Base-by-base conservation (phyloP, 345 rosid genomes). In the Linum tenue region DNA sequence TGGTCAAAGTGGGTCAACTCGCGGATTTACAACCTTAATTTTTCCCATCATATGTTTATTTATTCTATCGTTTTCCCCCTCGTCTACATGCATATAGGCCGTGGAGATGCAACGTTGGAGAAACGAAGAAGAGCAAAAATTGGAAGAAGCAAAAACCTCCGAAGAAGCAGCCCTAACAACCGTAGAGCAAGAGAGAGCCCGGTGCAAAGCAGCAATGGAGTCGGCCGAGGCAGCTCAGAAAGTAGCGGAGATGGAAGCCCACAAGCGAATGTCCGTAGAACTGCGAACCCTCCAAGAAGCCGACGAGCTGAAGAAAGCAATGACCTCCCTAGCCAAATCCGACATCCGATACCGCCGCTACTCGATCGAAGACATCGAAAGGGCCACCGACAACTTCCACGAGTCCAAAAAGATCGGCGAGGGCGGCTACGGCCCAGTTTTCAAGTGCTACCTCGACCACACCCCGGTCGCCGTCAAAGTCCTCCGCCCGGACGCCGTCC, bases 361-460 rank as follows among this genome's bases (percentile, higher is more conserved):
- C 74, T 67, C 59, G 2, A 85, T 85, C 10, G 91, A 87, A 31
- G 97, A 90, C 75, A 83, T 94, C 60, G 96, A 94, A 76, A 62
- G 67, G 60, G 97, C 96, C 15, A 94, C 99, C 5, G 76, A 83
- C 37, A 68, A 41, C 76, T 94, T 94, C 36, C 37, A 78, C 3
- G 58, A 56, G 15, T 72, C 83, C 38, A 76, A 65, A 68, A 86
- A 85, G 81, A 84, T 94, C 5, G 97, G 97, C 0, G 97, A 90
- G 83, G 99, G 99, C 44, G 99, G 99, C 37, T 90, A 94, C 64
- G 99, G 99, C 40, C 95, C 97, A 0, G 99, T 94, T 39, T 94
- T 61, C 60, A 85, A 78, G 79, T 84, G 99, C 57, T 66, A 71
- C 51, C 91, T 94, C 57, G 97, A 90, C 78, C 95, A 90, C 69